These are phyloP conservation scores for Fraxinus baroniana DNA, from an alignment of 305 asterid species.

Conservation along the genomic window DNA sequence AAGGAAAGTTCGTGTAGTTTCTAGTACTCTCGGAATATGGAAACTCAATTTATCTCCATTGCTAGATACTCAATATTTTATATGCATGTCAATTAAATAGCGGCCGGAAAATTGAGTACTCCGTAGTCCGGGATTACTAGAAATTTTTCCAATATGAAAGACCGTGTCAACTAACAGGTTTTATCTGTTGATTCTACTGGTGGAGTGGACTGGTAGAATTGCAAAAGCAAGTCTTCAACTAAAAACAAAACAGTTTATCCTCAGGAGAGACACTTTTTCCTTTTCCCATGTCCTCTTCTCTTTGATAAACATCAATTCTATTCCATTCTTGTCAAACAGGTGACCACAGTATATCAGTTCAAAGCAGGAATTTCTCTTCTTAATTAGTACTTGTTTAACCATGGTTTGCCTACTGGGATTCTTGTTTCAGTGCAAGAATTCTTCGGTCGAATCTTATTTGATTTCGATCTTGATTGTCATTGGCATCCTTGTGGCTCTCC, in stretches of 20 bases:
- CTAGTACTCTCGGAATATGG: neutral
- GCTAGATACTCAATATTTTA: neutral
- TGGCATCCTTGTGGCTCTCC: slow-evolving; percentile 7
- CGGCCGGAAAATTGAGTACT: neutral
- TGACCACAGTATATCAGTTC: neutral
- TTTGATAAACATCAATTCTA: neutral
- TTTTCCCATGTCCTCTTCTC: neutral
- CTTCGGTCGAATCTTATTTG: slow-evolving; percentile 20
- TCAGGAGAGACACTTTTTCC: neutral
- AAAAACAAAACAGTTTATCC: neutral
- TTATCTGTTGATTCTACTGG: neutral
- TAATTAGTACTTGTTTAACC: neutral
- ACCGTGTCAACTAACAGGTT: neutral
- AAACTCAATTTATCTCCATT: neutral
- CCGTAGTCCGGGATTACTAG: neutral
- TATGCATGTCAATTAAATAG: neutral
- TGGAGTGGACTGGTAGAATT: neutral
- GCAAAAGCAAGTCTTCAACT: neutral
- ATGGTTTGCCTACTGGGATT: slow-evolving; percentile 25
- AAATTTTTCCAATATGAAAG: neutral
- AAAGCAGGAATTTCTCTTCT: neutral
- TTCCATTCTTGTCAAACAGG: neutral
- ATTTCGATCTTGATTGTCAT: slow-evolving; percentile 18
- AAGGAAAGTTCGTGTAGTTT: neutral
- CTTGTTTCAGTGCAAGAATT: slow-evolving; percentile 13